Evolutionary conservation across 495 filamentous ascomycete genomes (phyloP).

Genomic region (Cercophora sp.): DNA sequence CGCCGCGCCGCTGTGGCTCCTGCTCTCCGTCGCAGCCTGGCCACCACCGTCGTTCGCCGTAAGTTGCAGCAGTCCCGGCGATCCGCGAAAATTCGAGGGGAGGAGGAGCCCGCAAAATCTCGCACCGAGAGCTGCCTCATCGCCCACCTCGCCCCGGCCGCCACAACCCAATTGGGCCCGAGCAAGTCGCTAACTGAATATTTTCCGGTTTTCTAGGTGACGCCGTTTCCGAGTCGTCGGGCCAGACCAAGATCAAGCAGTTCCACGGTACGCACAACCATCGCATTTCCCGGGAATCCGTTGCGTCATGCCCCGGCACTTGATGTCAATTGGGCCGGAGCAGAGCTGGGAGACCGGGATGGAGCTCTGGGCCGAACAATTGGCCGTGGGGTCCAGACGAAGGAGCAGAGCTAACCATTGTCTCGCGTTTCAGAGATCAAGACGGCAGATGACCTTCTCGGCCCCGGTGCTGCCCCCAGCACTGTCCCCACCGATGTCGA

Average conservation of each 20-base stretch:
- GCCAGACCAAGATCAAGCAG: constrained; percentile 29
- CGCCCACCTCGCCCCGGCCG: not conserved
- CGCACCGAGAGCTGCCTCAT: constrained; percentile 16
- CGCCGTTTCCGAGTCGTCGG: constrained; percentile 8
- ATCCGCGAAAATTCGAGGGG: constrained; percentile 11
- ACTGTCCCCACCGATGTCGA: constrained; percentile 89
- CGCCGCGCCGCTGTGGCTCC: constrained; percentile 64
- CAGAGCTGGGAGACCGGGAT: not conserved
- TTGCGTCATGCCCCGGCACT: constrained; percentile 2
- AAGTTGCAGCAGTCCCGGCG: constrained; percentile 31
- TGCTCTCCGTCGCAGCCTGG: constrained; percentile 54
- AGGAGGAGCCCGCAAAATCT: constrained; percentile 14
- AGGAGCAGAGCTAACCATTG: constrained; percentile 17
- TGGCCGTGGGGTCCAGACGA: too few species aligned
- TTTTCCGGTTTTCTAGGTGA: constrained; percentile 16
- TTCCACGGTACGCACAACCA: constrained; percentile 30
- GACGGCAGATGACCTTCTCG: constrained; percentile 72
- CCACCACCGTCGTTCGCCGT: constrained; percentile 57
- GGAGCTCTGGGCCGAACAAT: constrained; percentile 11
- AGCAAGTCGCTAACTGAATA: constrained; percentile 1
- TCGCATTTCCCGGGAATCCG: not conserved
- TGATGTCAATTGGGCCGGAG: constrained; percentile 11
- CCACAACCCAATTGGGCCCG: constrained; percentile 6
- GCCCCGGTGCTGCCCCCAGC: constrained; percentile 74
- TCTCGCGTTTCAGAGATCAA: constrained; percentile 68